Base-by-base conservation (phyloP, 164 flowering plant species). In the Liquidambar formosana region DNA sequence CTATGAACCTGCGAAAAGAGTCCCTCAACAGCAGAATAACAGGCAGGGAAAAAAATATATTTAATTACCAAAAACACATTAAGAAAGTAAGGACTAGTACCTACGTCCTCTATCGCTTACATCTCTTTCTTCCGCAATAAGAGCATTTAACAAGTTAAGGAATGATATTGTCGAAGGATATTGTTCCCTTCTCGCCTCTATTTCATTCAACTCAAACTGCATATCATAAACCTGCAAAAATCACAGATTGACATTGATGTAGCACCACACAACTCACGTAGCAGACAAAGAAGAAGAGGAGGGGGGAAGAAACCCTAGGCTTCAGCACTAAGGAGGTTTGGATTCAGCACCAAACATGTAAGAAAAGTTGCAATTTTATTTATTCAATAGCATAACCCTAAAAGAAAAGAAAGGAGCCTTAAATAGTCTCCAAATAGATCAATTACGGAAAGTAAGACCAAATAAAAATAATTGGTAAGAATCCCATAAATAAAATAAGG, bases 151-250 rank as follows among this genome's bases (percentile, higher is more conserved):
- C 71, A 96, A 85, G 70, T 93, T 93, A 66, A 96, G 85, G 79
- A 96, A 96, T 23, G 99, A 96, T 74, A 96, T 86, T 19, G 98
- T 96, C 14, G 99, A 96, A 26, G 99, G 99, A 68, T 93, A 96
- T 61, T 73, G 83, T 79, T 96, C 99, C 67, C 85, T 84, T 77
- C 98, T 90, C 62, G 97, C 90, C 81, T 96, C 98, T 61, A 96
- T 85, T 77, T 96, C 99, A 82, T 96, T 93, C 64, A 96, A 79
- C 81, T 96, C 99, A 81, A 82, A 96, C 53, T 88, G 84, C 99
- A 96, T 96, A 68, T 96, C 99, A 82, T 96, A 96, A 53, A 96
- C 93, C 99, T 96, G 88, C 62, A 64, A 72, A 51, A 71, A 61
- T 23, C 58, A 72, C 64, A 75, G n/a, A 57, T 22, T 26, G 9